These are phyloP conservation scores for Paramecium sexaurelia DNA, from an alignment of 73 alveolate genomes.

Conservation along the genomic window DNA sequence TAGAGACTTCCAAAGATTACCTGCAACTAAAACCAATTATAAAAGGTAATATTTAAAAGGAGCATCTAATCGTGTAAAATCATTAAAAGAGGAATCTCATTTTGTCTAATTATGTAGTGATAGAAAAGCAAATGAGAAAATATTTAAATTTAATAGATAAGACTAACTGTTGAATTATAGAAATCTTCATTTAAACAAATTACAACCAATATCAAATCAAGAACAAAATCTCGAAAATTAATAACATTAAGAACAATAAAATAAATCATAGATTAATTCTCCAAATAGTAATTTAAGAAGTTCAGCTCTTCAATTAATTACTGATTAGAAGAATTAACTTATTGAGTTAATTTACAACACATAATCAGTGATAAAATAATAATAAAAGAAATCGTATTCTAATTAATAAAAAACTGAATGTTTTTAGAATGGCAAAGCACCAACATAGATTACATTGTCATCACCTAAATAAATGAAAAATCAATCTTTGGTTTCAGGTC, in stretches of 20 bases:
- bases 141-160: neutral
- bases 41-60: conserved; percentile 32
- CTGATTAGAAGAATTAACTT: neutral
- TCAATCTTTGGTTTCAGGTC: neutral
- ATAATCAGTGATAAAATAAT: neutral
- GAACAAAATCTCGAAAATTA: conserved; percentile 12
- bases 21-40: neutral
- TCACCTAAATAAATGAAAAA: neutral
- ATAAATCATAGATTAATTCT: neutral
- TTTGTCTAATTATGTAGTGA: conserved; percentile 15
- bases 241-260: neutral
- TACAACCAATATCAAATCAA: neutral
- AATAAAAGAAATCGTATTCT: neutral
- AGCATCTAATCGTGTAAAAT: conserved; percentile 7
- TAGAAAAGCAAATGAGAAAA: neutral
- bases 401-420: neutral
- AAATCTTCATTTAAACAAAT: neutral
- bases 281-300: neutral
- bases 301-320: neutral
- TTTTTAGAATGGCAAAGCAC: neutral
- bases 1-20: neutral
- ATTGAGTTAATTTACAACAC: neutral
- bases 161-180: neutral
- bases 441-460: neutral
- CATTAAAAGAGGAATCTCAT: neutral